phyloP scores from a whole-genome alignment of 495 filamentous ascomycete genomes.

The Pseudotulostoma volvatum region DNA sequence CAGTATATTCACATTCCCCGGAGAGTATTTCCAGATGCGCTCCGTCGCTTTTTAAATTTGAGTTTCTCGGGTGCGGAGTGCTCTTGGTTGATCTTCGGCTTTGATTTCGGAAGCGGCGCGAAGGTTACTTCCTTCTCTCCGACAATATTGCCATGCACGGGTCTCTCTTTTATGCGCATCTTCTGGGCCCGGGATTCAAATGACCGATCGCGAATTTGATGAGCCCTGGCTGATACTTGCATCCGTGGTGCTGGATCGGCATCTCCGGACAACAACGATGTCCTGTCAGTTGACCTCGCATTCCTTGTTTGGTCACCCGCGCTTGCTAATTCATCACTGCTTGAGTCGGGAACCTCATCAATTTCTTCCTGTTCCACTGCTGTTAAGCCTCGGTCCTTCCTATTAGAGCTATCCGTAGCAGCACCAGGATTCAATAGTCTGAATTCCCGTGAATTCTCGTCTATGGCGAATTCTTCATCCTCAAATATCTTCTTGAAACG shows the following conservation, averaged over 20 bases:
- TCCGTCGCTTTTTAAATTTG: constrained; percentile 31
- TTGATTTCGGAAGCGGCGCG: constrained; percentile 45
- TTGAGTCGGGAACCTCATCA: constrained; percentile 29
- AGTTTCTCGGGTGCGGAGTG: constrained; percentile 17
- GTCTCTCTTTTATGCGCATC: constrained; percentile 30
- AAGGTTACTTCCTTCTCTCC: constrained; percentile 84
- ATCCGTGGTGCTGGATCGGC: constrained; percentile 34
- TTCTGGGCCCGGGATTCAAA: constrained; percentile 53
- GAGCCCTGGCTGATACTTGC: constrained; percentile 32
- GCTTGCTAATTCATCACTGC: constrained; percentile 26
- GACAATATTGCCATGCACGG: constrained; percentile 38
- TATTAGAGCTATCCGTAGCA: constrained; percentile 12
- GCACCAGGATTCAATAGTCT: constrained; percentile 74
- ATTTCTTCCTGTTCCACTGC: constrained; percentile 51
- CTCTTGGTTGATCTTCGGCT: constrained; percentile 16
- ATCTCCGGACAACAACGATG: too few relatives aligned
- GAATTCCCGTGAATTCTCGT: constrained; percentile 82
- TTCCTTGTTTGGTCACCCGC: constrained; percentile 27
- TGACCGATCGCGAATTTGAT: constrained; percentile 32
- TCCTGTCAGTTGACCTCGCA: constrained; percentile 38
- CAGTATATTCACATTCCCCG: constrained; percentile 25
- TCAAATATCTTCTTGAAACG: constrained; percentile 85
- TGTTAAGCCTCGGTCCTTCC: constrained; percentile 40
- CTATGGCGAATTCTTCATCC: constrained; percentile 80
- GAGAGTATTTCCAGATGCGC: constrained; percentile 37